Evolutionary conservation across 2,329 filamentous ascomycete genomes (phyloP), one percentile per base, ranked within the genome.

Genomic region (Fusarium guadeloupense): DNA sequence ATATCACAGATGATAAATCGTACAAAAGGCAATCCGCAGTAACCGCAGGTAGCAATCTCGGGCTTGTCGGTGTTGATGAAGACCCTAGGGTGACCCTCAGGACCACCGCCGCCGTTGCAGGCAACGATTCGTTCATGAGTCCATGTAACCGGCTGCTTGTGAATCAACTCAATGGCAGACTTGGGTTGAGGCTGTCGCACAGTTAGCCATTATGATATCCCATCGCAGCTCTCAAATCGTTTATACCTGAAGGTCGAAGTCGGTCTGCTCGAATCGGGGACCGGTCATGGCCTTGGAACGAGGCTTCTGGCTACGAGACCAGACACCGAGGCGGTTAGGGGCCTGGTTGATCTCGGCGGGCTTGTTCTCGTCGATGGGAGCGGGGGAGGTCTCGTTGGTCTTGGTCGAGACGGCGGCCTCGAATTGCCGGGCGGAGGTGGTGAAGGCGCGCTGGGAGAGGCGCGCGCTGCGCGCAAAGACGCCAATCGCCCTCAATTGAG

Each of bases 21-120:
- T 85, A 98, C 95, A 75, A 89, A 99, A 69, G 95, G 95, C 67
- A 95, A 76, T 47, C 95, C 95, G 75, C 95, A 99, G 82, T 99
- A 99, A 72, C 85, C 89, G 83, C 95, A 99, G 75, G 83, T 82
- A 77, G 87, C 86, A 71, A 99, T 97, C 82, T 98, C 89, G 37
- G 95, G 91, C 84, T 97, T 98, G 80, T 99, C 95, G 67, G 91
- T 89, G 80, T 99, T 99, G 85, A 99, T 99, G 77, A 93, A 99
- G 79, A 99, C 90, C 72, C 87, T 86, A 43, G 95, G 95, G 77
- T 99, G 95, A 37, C 95, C 95, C 50, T 91, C 81, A 26, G 93
- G 89, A 39, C 94, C 95, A 67, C 93, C 93, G 55, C 94, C 95
- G 54, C 95, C 95, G 72, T 98, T 93, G 75, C 95, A 99, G 38